Percentiles rank a stretch among this genome's conserved stretches.
Evolutionary conservation across 805 yeast genomes (phyloP).

Genomic region (Diddensiella caesifluorescens): DNA sequence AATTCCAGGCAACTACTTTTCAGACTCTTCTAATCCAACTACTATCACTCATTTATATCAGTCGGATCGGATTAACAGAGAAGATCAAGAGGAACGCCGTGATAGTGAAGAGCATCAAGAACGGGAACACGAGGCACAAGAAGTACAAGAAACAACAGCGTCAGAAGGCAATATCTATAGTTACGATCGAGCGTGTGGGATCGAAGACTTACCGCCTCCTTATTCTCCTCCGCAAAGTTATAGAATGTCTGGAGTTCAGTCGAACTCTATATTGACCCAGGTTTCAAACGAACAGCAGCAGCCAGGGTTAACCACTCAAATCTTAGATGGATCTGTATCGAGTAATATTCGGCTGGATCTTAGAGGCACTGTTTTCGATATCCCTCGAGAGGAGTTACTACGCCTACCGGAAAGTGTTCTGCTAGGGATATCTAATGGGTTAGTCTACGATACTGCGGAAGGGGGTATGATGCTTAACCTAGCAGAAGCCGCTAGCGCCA

Average conservation of each 20-base stretch:
- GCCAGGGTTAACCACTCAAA: conserved; percentile 4
- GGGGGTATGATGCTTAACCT: conserved; percentile 76
- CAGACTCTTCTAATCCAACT: conserved; percentile 12
- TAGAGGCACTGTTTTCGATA: conserved; percentile 66
- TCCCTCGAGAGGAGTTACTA: conserved; percentile 85
- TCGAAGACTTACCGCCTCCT: conserved; percentile 21
- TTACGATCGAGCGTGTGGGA: too few species aligned
- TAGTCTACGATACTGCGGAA: conserved; percentile 65
- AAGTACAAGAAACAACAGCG: not conserved
- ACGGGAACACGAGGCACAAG: not conserved
- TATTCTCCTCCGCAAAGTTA: conserved; percentile 22
- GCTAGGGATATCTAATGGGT: conserved; percentile 86
- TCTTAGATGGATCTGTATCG: conserved; percentile 4
- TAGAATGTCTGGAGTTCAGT: conserved; percentile 25
- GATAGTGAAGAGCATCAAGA: not conserved
- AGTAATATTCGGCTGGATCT: conserved; percentile 69
- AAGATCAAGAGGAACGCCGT: not conserved
- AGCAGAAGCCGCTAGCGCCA: conserved; percentile 71
- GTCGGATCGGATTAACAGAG: not conserved
- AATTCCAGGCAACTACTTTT: conserved; percentile 1
- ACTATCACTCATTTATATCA: conserved; percentile 14
- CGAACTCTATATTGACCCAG: conserved; percentile 56
- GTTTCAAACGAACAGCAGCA: conserved; percentile 43
- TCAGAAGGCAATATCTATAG: not conserved
- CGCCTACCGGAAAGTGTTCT: conserved; percentile 85